phyloP scores from a whole-genome alignment of 768 basidiomycete species.

The Thelephora ganbajun region DNA sequence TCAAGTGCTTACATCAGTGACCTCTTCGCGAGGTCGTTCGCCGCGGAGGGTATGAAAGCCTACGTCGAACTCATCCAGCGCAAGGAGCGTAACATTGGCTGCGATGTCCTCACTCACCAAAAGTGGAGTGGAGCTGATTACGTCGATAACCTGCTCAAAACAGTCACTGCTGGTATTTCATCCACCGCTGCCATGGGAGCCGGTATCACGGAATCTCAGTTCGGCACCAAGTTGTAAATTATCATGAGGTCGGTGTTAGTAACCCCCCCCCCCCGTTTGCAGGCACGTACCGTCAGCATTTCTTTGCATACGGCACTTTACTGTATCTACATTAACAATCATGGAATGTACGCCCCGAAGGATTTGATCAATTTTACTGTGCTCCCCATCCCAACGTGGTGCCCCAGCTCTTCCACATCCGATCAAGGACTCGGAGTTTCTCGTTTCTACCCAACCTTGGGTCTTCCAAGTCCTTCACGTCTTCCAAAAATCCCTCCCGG shows the following conservation, averaged over 20 bases:
- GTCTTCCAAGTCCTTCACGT: slow-evolving; percentile 73
- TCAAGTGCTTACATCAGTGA: slow-evolving; percentile 97
- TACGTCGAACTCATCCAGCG: slow-evolving; percentile 93
- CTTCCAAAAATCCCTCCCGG: slow-evolving; percentile 73
- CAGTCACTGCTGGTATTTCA: slow-evolving; percentile 93
- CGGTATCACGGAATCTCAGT: slow-evolving; percentile 89
- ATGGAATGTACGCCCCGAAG: not conserved
- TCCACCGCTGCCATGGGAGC: slow-evolving; percentile 99
- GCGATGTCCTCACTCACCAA: slow-evolving; percentile 96
- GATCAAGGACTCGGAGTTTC: slow-evolving; percentile 63
- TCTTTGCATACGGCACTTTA: too few species aligned
- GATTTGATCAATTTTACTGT: not conserved
- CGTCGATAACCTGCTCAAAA: slow-evolving; percentile 83
- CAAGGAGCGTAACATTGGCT: slow-evolving; percentile 84
- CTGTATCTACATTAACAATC: too few species aligned
- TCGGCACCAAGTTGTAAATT: slow-evolving; percentile 30
- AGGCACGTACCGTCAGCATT: too few species aligned
- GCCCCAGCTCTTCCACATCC: slow-evolving; percentile 89
- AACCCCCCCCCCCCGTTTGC: too few species aligned
- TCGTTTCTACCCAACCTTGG: slow-evolving; percentile 50
- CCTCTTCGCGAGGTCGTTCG: slow-evolving; percentile 76
- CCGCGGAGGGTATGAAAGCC: slow-evolving; percentile 96
- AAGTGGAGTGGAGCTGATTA: slow-evolving; percentile 97
- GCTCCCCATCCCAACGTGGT: slow-evolving; percentile 44
- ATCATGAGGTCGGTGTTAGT: too few species aligned